Percentiles rank a stretch among this genome's conserved stretches.
Conservation (phyloP, 176 grass and related monocot genomes). For the Oryza nivara region DNA sequence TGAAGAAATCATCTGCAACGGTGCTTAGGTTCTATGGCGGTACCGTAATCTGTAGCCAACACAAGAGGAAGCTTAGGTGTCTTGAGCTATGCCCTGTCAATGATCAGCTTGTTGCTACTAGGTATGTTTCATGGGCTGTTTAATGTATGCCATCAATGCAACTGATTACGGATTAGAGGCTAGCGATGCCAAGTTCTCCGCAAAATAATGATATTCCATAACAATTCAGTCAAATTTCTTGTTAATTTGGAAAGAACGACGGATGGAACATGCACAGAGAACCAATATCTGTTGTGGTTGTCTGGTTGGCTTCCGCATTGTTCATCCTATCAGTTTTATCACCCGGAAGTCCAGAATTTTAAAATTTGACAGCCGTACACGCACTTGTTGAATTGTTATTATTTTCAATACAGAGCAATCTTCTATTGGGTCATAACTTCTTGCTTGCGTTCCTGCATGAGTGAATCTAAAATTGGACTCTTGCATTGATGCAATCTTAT, state of each 20-base stretch:
- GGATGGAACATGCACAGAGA: background rate
- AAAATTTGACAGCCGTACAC: background rate
- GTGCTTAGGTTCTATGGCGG: constrained; percentile 62
- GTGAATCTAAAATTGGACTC: background rate
- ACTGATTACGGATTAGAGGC: background rate
- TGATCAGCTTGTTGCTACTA: constrained; percentile 88
- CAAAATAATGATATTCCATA: background rate
- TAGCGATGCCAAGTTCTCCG: background rate
- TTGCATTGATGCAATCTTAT: background rate
- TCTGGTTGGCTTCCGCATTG: background rate
- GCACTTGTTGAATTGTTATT: background rate
- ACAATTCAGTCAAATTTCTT: background rate
- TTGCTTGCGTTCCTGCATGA: background rate
- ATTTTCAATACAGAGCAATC: background rate
- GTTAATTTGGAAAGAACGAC: background rate
- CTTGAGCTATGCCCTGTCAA: constrained; percentile 84
- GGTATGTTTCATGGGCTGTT: constrained; percentile 40
- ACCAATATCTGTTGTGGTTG: background rate
- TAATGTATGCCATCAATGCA: constrained; percentile 7
- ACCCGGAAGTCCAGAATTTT: background rate
- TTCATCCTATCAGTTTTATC: background rate
- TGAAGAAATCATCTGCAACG: constrained; percentile 59
- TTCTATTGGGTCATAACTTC: background rate
- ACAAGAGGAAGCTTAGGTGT: constrained; percentile 89
- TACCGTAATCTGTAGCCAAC: constrained; percentile 64